Base-by-base conservation (phyloP, 2,329 filamentous ascomycete genomes). In the Monosporascus sp. region DNA sequence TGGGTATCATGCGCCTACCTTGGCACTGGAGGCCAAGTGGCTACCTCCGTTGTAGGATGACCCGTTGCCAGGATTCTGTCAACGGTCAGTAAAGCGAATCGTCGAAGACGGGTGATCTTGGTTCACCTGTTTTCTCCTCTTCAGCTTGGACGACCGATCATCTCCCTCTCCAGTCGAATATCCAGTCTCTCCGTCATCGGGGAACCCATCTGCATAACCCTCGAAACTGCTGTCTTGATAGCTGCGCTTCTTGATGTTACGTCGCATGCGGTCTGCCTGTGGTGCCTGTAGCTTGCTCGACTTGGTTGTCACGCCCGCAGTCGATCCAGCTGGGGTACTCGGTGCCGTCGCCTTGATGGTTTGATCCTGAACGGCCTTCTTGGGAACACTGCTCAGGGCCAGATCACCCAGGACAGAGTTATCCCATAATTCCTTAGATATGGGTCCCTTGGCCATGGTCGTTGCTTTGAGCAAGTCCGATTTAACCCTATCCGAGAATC, bases 221-320 rank as follows among this genome's bases (percentile, higher is more conserved):
- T 88, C 84, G 64, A 82, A 92, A 62, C 85, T 89, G 61, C 78
- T 81, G 58, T 92, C 88, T 39, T 85, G 84, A 65, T 91, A 92
- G 57, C 84, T 82, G 47, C 89, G 80, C 76, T 91, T 91, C 74
- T 88, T 89, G 56, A 82, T 78, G 52, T 77, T 75, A 47, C 88
- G 79, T 60, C 85, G 84, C 37, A 86, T 83, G 51, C 88, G 77
- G 39, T 74, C 68, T 11, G 72, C 69, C 52, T 81, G 77, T 35
- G 76, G 68, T n/a, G 66, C 70, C 27, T 70, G 62, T 22, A 68
- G 55, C 41, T 71, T 70, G 46, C 50, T 58, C 43, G 60, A 39
- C 49, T 67, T 68, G 52, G 54, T 53, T 8, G 55, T 47, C 64
- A 70, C 31, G 61, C 65, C 65, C 52, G 48, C 65, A 52, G 55